Percentiles rank a stretch among this genome's conserved stretches.
phyloP scores from a whole-genome alignment of 495 filamentous ascomycete species.

The Penicillium pancosmium region DNA sequence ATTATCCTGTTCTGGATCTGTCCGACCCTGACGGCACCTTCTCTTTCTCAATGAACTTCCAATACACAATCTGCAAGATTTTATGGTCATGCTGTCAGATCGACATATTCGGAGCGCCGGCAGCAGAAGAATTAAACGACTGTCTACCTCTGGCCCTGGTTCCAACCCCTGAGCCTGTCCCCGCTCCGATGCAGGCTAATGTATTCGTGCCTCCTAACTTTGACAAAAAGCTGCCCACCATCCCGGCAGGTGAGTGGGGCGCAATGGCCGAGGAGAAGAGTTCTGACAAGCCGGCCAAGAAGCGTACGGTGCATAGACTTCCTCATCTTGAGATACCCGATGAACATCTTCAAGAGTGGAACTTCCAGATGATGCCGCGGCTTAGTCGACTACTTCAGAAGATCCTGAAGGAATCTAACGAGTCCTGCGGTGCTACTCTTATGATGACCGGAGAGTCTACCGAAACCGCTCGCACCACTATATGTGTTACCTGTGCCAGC shows the following conservation, averaged over 20 bases:
- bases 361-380: constrained; percentile 68
- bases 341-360: constrained; percentile 70
- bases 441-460: constrained; percentile 72
- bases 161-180: constrained; percentile 37
- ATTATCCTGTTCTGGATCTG: constrained; percentile 51
- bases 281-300: constrained; percentile 38
- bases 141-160: constrained; percentile 49
- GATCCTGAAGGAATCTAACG: constrained; percentile 58
- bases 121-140: constrained; percentile 48
- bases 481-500: constrained; percentile 74
- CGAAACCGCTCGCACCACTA: constrained; percentile 68
- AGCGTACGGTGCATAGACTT: constrained; percentile 48
- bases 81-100: constrained; percentile 47
- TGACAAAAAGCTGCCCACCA: constrained; percentile 25
- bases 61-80: constrained; percentile 51
- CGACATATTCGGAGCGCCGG: constrained; percentile 49
- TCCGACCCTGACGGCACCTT: constrained; percentile 51
- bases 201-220: constrained; percentile 26
- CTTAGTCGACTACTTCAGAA: constrained; percentile 70
- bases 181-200: constrained; percentile 25
- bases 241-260: constrained; percentile 31
- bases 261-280: constrained; percentile 28
- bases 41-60: constrained; percentile 52
- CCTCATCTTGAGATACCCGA: constrained; percentile 55
- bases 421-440: constrained; percentile 74